Evolutionary conservation across 257 asterid species (phyloP), one percentile per base, ranked within the genome.

Genomic region (Craterostigma plantagineum): DNA sequence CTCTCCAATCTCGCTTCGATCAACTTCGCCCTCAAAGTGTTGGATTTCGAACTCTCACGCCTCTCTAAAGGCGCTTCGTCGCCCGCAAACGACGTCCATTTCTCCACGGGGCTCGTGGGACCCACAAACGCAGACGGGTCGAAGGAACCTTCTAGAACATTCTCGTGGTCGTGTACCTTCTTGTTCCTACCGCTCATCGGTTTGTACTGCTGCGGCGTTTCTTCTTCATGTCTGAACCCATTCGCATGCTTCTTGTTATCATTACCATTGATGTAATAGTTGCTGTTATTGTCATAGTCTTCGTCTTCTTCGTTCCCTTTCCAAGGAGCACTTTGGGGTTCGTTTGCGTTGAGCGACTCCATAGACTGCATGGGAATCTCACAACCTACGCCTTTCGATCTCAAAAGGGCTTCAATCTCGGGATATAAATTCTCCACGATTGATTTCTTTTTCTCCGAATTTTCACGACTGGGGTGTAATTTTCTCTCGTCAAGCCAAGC

Each of bases 401-500:
- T 68, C 35, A 77, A 91, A 58, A 85, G 77, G 55, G 72, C 50
- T 63, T 81, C 81, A 1, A 81, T 77, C 60, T 81, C 94, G 34
- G 34, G 36, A 36, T 65, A 50, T 45, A 85, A 41, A 75, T 69
- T 85, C 58, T 75, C 91, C 65, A 73, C 46, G 48, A 61, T 67
- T 3, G 91, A 68, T 40, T 49, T 67, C 53, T 72, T 60, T 33
- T 70, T 70, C 10, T 63, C 50, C 36, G 57, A 42, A 73, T 50
- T 51, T 27, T 62, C 73, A 2, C 57, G 72, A n/a, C n/a, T n/a
- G n/a, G n/a, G n/a, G n/a, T n/a, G n/a, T n/a, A n/a, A n/a, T n/a
- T n/a, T n/a, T n/a, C 98, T 56, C 49, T 73, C 95, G 8, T 87
- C 98, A 12, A 82, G 51, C 98, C 98, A 87, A 14, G 95, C 93